Percentiles rank a stretch among this genome's conserved stretches.
These are phyloP conservation scores for Pichia sp. DNA, from an alignment of 1,139 yeast genomes.

Conservation along the genomic window DNA sequence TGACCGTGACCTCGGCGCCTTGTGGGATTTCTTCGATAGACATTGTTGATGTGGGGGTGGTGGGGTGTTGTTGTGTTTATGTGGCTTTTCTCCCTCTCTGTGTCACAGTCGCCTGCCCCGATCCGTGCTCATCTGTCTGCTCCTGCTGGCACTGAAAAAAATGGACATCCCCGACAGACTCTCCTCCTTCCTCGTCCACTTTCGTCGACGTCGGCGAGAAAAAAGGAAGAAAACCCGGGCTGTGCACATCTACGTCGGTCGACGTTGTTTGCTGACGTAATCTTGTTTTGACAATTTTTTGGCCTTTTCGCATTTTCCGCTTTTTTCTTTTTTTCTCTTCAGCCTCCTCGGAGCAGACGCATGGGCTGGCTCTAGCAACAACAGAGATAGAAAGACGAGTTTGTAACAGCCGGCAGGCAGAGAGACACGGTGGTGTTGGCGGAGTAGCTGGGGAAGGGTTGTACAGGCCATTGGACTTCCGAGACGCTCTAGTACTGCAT, in stretches of 20 bases:
- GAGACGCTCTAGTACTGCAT: no score
- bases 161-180: neutral
- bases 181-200: neutral
- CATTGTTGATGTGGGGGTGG: slow-evolving; percentile 12
- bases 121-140: no score
- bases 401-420: neutral
- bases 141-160: neutral
- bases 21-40: slow-evolving; percentile 55
- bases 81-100: no score
- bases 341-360: neutral
- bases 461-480: neutral
- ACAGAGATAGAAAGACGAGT: neutral
- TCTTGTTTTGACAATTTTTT: neutral
- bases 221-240: no score
- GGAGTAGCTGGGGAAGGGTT: no score
- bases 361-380: neutral
- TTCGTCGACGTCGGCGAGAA: slow-evolving; percentile 3
- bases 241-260: no score
- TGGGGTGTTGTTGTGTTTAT: neutral
- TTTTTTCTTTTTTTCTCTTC: neutral
- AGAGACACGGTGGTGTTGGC: neutral
- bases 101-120: no score
- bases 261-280: neutral
- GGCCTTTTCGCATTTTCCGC: neutral
- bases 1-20: slow-evolving; percentile 81